Evolutionary conservation across 805 yeast genomes (phyloP).

Genomic region (Yamadazyma ubonensis): DNA sequence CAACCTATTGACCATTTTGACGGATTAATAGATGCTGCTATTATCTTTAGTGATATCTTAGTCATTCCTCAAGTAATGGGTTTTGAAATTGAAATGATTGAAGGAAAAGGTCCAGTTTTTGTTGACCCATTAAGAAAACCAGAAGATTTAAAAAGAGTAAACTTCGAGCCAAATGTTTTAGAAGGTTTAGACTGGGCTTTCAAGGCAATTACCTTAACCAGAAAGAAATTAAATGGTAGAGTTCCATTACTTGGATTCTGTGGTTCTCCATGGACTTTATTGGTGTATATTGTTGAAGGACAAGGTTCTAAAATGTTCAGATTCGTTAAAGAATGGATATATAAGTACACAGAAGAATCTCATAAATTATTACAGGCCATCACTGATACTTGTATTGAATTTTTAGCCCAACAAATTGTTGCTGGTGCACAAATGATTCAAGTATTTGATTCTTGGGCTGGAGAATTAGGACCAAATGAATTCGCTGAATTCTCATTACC

Average conservation of each 20-base stretch:
- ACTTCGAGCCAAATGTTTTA: constrained; percentile 65
- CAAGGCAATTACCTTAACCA: constrained; percentile 88
- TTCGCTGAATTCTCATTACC: constrained; percentile 89
- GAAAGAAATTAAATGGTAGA: constrained; percentile 80
- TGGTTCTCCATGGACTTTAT: constrained; percentile 97
- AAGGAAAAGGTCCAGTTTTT: constrained; percentile 92
- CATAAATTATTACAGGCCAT: constrained; percentile 70
- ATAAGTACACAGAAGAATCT: constrained; percentile 69
- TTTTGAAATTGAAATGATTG: constrained; percentile 88
- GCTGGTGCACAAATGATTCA: constrained; percentile 99
- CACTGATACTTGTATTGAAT: constrained; percentile 88
- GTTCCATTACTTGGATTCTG: constrained; percentile 94
- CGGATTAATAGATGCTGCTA: constrained; percentile 93
- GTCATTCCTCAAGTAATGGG: constrained; percentile 99
- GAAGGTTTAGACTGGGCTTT: constrained; percentile 92
- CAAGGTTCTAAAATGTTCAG: constrained; percentile 92
- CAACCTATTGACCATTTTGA: constrained; percentile 91
- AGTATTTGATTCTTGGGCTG: constrained; percentile 97
- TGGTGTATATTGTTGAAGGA: constrained; percentile 97
- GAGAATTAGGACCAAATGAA: constrained; percentile 89
- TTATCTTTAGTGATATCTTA: constrained; percentile 90
- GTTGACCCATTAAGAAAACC: constrained; percentile 81
- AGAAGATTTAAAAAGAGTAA: constrained; percentile 59
- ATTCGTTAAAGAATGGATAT: constrained; percentile 90
- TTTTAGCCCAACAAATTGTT: constrained; percentile 87